Percentiles rank a stretch among this genome's conserved stretches.
Evolutionary conservation across 441 rosid genomes (phyloP).

Genomic region (Aleurites moluccanus): DNA sequence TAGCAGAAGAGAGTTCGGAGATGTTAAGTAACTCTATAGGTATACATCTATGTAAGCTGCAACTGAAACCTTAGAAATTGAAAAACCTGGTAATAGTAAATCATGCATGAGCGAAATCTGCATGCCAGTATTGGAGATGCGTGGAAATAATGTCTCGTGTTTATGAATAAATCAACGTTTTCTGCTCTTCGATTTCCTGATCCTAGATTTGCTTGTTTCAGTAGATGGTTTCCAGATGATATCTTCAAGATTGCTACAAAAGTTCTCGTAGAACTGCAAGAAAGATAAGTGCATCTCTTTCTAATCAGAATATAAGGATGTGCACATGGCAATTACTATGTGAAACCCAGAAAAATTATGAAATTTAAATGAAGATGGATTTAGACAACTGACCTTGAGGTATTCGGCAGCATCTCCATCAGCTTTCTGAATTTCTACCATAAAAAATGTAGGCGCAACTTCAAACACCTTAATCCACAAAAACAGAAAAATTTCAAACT

Average conservation of each 20-base stretch:
- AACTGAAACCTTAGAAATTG: background rate
- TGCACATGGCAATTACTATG: background rate
- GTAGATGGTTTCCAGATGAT: conserved; percentile 86
- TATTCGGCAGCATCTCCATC: conserved; percentile 79
- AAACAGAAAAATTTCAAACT: background rate
- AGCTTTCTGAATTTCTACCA: conserved; percentile 91
- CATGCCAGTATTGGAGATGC: background rate
- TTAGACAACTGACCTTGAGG: conserved; percentile 54
- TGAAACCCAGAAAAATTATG: background rate
- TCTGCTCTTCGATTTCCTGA: conserved; percentile 62
- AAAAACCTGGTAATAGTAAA: background rate
- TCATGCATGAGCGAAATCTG: background rate
- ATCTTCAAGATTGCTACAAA: conserved; percentile 79
- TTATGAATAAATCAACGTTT: conserved; percentile 40
- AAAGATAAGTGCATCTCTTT: background rate
- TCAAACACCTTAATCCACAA: conserved; percentile 63
- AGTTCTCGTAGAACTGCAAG: conserved; percentile 83
- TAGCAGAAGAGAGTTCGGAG: background rate
- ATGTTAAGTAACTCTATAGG: background rate
- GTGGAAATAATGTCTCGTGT: background rate
- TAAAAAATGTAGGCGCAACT: conserved; percentile 80
- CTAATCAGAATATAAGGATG: background rate
- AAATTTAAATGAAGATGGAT: background rate
- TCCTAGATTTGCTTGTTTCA: conserved; percentile 54
- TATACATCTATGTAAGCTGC: background rate